Conservation (phyloP, 441 rosid genomes). For the Erodium texanum region DNA sequence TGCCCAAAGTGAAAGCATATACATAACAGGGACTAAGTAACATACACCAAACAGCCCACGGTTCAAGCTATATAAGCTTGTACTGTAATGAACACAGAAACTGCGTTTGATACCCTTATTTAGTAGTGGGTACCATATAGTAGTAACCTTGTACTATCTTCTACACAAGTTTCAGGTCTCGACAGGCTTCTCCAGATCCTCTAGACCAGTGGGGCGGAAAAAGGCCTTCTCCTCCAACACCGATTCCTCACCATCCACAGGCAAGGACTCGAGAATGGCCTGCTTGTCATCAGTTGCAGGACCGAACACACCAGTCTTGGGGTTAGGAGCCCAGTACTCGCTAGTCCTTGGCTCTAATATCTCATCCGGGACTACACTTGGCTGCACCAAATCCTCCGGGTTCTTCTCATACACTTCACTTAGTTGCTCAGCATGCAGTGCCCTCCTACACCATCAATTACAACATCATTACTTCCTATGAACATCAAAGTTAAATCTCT, state of each 20-base stretch:
- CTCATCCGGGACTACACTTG: slow-evolving; percentile 55
- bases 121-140: too few species aligned
- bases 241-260: slow-evolving; percentile 18
- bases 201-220: slow-evolving; percentile 78
- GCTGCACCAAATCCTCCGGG: slow-evolving; percentile 47
- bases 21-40: too few species aligned
- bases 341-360: slow-evolving; percentile 53
- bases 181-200: slow-evolving; percentile 68
- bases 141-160: too few species aligned
- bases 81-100: too few species aligned
- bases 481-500: too few species aligned
- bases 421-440: slow-evolving; percentile 33
- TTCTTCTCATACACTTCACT: slow-evolving; percentile 57
- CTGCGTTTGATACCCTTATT: too few species aligned
- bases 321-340: slow-evolving; percentile 85
- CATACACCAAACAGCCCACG: too few species aligned
- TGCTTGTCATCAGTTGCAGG: slow-evolving; percentile 33
- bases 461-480: too few species aligned
- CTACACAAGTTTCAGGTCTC: background rate
- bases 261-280: slow-evolving; percentile 4
- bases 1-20: too few species aligned
- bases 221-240: slow-evolving; percentile 75
- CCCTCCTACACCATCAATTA: slow-evolving; percentile 26
- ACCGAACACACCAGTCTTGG: slow-evolving; percentile 77
- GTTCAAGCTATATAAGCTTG: too few species aligned